A percentile compares a stretch with the other conserved stretches of the same genome.
These are phyloP conservation scores for Solanum corneliomulleri DNA, from an alignment of 257 asterid genomes.

Conservation along the genomic window DNA sequence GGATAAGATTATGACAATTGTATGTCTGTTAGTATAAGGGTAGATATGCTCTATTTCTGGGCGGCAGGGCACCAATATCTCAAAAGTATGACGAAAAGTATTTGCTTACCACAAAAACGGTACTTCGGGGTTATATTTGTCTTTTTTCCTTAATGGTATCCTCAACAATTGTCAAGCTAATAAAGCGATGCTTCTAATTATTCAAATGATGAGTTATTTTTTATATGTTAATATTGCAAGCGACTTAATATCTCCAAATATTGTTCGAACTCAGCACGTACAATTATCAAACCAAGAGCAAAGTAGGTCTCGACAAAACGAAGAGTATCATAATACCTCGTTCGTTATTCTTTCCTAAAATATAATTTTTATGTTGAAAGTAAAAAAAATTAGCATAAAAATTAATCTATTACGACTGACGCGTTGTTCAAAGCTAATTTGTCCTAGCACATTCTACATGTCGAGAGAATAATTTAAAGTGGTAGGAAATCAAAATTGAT, in stretches of 20 bases:
- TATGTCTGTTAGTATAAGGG: no score
- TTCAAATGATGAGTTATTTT: not conserved
- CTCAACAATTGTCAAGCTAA: not conserved
- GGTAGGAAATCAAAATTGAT: not conserved
- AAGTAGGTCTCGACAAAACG: not conserved
- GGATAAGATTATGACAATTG: no score
- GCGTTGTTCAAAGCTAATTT: not conserved
- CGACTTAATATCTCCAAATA: not conserved
- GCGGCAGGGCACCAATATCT: rapidly evolving
- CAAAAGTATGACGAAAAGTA: no score
- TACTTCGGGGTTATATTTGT: no score
- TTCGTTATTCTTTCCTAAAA: not conserved
- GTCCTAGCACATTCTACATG: no score
- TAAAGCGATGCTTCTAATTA: not conserved
- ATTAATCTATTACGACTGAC: not conserved
- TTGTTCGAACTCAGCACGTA: not conserved
- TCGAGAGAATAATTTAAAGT: not conserved
- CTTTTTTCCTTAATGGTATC: no score
- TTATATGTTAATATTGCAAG: not conserved
- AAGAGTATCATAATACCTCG: not conserved
- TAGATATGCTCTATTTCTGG: no score
- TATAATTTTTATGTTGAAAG: not conserved
- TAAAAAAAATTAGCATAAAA: not conserved
- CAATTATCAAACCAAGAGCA: not conserved
- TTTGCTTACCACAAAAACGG: no score